Evolutionary conservation across 2,329 filamentous ascomycete species (phyloP).

Genomic region (Fusarium pseudoanthophilum): DNA sequence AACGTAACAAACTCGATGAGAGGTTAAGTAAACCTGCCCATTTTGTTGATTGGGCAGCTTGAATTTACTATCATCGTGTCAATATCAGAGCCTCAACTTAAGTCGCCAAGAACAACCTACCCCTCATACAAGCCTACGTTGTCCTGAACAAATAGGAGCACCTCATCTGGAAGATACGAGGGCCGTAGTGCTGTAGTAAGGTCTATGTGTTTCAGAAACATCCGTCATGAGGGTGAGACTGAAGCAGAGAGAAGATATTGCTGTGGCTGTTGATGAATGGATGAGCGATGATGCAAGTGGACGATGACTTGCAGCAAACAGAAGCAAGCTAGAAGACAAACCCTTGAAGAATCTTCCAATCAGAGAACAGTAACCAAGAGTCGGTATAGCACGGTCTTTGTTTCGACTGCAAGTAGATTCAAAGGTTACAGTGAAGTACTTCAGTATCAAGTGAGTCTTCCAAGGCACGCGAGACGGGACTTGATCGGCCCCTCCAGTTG

Average conservation of each 20-base stretch:
- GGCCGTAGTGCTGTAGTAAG: constrained; percentile 96
- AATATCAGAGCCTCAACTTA: constrained; percentile 13
- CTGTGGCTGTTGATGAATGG: constrained; percentile 3
- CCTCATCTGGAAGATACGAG: constrained; percentile 91
- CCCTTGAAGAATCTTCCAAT: background rate
- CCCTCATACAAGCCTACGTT: constrained; percentile 97
- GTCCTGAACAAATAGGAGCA: constrained; percentile 95
- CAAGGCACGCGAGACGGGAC: constrained; percentile 11
- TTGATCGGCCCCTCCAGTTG: constrained; percentile 20
- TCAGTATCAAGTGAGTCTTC: constrained; percentile 21
- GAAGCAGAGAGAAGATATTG: constrained; percentile 8
- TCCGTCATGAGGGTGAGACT: constrained; percentile 70
- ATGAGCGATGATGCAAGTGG: constrained; percentile 37
- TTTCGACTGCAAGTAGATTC: background rate
- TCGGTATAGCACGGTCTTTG: background rate
- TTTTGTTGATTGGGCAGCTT: constrained; percentile 95
- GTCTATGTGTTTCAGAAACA: constrained; percentile 97
- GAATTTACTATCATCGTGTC: constrained; percentile 74
- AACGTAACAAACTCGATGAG: constrained; percentile 94
- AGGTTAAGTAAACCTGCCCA: constrained; percentile 95
- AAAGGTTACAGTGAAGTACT: constrained; percentile 4
- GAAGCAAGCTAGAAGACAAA: background rate
- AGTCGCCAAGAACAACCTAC: constrained; percentile 62
- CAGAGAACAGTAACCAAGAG: background rate
- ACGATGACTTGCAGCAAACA: constrained; percentile 26